These are phyloP conservation scores for Pseudogymnoascus sp. DNA, from an alignment of 2,329 filamentous ascomycete species.

Conservation along the genomic window DNA sequence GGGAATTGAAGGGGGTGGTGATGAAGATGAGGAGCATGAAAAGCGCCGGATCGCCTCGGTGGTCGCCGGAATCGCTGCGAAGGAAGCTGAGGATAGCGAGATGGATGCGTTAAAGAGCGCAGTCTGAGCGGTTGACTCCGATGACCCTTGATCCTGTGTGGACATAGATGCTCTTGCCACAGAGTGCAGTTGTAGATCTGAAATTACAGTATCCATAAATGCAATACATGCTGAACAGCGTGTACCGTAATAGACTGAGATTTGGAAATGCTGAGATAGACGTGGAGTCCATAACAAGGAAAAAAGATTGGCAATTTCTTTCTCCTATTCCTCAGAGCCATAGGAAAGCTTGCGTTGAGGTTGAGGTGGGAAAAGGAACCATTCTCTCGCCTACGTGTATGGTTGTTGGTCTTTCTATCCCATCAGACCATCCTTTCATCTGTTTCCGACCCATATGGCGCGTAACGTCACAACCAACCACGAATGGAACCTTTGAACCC, in stretches of 20 bases:
- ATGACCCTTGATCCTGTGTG: neutral
- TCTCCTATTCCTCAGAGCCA: neutral
- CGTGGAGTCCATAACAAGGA: neutral
- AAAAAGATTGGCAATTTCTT: slow-evolving; percentile 4
- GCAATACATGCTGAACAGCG: neutral
- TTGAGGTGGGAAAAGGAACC: neutral
- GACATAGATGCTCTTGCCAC: neutral
- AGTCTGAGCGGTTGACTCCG: neutral
- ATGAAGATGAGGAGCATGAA: neutral
- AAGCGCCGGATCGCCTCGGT: neutral
- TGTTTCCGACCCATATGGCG: slow-evolving; percentile 5
- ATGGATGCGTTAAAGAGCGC: neutral
- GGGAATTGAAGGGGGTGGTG: neutral
- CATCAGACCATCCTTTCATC: slow-evolving; percentile 4
- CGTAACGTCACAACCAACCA: slow-evolving; percentile 8
- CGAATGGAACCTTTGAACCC: neutral
- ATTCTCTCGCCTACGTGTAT: neutral
- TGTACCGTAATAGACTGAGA: neutral
- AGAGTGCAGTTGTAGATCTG: neutral
- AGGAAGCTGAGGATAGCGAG: neutral
- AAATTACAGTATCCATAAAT: slow-evolving; percentile 1
- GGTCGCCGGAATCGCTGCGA: slow-evolving; percentile 7
- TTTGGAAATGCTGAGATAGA: neutral
- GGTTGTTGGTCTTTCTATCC: neutral
- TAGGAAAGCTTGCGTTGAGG: neutral